These are phyloP conservation scores for Boletus rufocinnamomeus DNA, from an alignment of 768 basidiomycete genomes.

Conservation along the genomic window DNA sequence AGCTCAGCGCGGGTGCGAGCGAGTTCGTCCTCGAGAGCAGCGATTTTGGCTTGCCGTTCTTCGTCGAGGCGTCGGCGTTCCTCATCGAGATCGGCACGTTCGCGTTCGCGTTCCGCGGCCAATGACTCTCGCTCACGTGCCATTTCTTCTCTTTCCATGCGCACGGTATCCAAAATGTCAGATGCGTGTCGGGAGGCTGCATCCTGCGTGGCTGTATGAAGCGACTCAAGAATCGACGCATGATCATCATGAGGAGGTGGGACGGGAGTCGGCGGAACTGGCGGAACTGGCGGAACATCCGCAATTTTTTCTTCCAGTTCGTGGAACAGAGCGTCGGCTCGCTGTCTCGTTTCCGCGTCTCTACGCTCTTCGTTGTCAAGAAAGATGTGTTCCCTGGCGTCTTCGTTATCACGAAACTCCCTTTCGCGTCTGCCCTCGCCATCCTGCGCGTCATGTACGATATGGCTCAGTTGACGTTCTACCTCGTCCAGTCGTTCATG, in stretches of 20 bases:
- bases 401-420: slow-evolving; percentile 66
- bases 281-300: slow-evolving; percentile 24
- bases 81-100: slow-evolving; percentile 50
- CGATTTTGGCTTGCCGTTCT: slow-evolving; percentile 57
- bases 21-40: slow-evolving; percentile 64
- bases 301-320: slow-evolving; percentile 34
- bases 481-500: slow-evolving; percentile 59
- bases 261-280: slow-evolving; percentile 23
- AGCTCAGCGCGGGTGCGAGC: slow-evolving; percentile 57
- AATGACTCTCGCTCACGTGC: slow-evolving; percentile 54
- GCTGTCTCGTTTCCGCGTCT: slow-evolving; percentile 53
- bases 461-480: slow-evolving; percentile 50
- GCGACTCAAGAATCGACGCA: slow-evolving; percentile 37
- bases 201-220: slow-evolving; percentile 48
- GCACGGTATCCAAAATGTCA: slow-evolving; percentile 60
- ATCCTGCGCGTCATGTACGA: slow-evolving; percentile 51
- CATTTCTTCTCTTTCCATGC: slow-evolving; percentile 60
- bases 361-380: slow-evolving; percentile 58
- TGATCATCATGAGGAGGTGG: slow-evolving; percentile 32
- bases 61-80: slow-evolving; percentile 49
- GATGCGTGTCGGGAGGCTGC: slow-evolving; percentile 57
- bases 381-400: slow-evolving; percentile 63
- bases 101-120: slow-evolving; percentile 53
- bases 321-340: slow-evolving; percentile 26
- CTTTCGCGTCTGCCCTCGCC: slow-evolving; percentile 65